phyloP scores from a whole-genome alignment of 345 rosid species.

The Clausena lansium region DNA sequence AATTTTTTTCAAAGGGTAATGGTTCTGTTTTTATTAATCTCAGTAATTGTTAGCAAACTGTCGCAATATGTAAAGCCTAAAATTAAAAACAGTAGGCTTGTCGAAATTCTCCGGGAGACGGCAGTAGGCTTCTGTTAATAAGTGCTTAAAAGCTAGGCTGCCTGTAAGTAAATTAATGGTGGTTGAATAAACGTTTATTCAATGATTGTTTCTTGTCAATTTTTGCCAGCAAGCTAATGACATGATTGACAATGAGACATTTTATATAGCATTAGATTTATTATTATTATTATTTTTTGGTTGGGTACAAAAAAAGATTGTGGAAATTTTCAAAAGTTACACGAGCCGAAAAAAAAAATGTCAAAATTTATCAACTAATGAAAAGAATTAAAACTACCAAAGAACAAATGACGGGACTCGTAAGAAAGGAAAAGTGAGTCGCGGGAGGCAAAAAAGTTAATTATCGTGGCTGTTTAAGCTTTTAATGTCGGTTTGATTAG shows the following conservation, averaged over 20 bases:
- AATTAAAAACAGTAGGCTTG: background rate
- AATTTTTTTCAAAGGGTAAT: background rate
- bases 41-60: background rate
- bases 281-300: too few relatives aligned
- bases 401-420: background rate
- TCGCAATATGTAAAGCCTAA: background rate
- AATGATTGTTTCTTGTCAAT: too few relatives aligned
- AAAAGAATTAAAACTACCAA: too few relatives aligned
- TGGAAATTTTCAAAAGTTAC: too few relatives aligned
- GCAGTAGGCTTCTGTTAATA: too few relatives aligned
- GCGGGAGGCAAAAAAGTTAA: background rate
- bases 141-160: background rate
- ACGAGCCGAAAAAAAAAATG: background rate
- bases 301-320: too few relatives aligned
- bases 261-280: background rate
- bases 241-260: background rate
- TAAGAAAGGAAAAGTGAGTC: background rate
- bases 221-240: background rate
- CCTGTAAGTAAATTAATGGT: background rate
- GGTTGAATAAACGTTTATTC: too few relatives aligned
- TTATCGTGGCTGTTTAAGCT: conserved; percentile 16
- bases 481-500: conserved; percentile 23
- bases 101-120: too few relatives aligned
- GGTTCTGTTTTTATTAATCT: background rate
- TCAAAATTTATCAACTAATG: background rate